These are phyloP conservation scores for Cylindrotheca fusiformis DNA, from an alignment of 108 stramenopile genomes.

Conservation along the genomic window DNA sequence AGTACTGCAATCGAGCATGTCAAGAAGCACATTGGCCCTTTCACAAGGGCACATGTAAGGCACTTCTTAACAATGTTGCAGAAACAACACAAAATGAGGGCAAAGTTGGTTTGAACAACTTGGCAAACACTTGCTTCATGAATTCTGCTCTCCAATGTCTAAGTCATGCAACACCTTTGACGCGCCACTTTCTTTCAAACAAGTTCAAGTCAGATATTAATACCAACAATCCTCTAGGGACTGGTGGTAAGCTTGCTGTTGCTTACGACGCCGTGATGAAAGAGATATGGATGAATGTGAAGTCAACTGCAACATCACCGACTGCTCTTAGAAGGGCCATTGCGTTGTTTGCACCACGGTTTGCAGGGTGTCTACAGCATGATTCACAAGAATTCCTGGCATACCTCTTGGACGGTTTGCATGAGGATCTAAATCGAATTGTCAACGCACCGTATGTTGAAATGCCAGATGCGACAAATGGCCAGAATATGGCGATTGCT, in stretches of 20 bases:
- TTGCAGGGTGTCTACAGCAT: conserved; percentile 80
- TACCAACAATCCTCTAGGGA: conserved; percentile 69
- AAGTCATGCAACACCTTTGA: conserved; percentile 78
- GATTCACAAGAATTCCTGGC: conserved; percentile 94
- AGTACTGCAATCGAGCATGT: conserved; percentile 61
- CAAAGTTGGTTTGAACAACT: conserved; percentile 84
- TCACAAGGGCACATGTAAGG: conserved; percentile 48
- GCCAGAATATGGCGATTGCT: conserved; percentile 60
- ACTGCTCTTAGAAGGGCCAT: conserved; percentile 69
- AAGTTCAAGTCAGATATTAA: conserved; percentile 64
- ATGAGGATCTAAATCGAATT: conserved; percentile 96
- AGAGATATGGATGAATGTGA: conserved; percentile 64
- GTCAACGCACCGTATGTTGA: conserved; percentile 88
- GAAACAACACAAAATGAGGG: conserved; percentile 20
- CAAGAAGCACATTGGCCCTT: conserved; percentile 70
- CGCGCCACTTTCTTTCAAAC: conserved; percentile 83
- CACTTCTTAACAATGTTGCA: conserved; percentile 4
- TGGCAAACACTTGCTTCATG: conserved; percentile 99
- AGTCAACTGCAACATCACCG: conserved; percentile 40
- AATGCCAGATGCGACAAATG: conserved; percentile 68
- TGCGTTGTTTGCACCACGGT: conserved; percentile 66
- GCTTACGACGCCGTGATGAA: conserved; percentile 73
- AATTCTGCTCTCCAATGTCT: conserved; percentile 89
- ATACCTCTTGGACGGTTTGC: conserved; percentile 90
- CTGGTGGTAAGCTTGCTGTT: conserved; percentile 75